Percentiles rank a stretch among this genome's conserved stretches.
phyloP scores from a whole-genome alignment of 2,329 filamentous ascomycete species.

The Penicillium aurantiogriseum region DNA sequence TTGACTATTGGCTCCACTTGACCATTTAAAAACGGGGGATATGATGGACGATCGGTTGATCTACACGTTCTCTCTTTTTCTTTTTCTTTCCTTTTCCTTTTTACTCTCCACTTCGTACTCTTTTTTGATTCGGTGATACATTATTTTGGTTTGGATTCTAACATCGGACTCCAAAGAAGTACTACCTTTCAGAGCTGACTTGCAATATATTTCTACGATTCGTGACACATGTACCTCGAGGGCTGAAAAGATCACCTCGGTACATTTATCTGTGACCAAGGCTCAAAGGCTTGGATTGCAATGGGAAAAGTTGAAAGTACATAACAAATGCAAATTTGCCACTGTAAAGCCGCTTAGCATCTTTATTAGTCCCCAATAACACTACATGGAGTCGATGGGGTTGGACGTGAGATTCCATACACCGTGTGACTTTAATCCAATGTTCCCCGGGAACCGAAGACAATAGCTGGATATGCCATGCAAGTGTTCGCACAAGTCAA shows the following conservation, averaged over 20 bases:
- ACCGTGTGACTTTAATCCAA: constrained; percentile 18
- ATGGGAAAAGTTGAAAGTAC: background rate
- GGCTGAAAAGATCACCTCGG: background rate
- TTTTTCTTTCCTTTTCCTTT: background rate
- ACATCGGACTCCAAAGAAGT: constrained; percentile 4
- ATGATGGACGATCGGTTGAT: constrained; percentile 8
- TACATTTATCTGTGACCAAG: background rate
- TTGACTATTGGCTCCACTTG: constrained; percentile 5
- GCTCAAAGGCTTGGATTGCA: background rate
- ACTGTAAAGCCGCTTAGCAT: background rate
- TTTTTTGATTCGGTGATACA: constrained; percentile 1
- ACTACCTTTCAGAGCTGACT: background rate
- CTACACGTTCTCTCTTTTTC: constrained; percentile 1
- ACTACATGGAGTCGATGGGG: too few relatives aligned
- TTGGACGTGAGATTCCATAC: background rate
- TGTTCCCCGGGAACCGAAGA: background rate
- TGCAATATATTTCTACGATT: background rate
- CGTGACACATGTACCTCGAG: constrained; percentile 10
- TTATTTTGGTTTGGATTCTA: constrained; percentile 13
- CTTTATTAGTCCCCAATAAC: background rate
- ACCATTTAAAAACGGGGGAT: background rate
- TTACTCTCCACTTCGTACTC: background rate
- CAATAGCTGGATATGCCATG: constrained; percentile 4
- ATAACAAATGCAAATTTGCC: background rate
- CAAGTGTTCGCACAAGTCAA: constrained; percentile 8